Conservation (phyloP, 2,329 filamentous ascomycete species). For the Paramyrothecium sp. region DNA sequence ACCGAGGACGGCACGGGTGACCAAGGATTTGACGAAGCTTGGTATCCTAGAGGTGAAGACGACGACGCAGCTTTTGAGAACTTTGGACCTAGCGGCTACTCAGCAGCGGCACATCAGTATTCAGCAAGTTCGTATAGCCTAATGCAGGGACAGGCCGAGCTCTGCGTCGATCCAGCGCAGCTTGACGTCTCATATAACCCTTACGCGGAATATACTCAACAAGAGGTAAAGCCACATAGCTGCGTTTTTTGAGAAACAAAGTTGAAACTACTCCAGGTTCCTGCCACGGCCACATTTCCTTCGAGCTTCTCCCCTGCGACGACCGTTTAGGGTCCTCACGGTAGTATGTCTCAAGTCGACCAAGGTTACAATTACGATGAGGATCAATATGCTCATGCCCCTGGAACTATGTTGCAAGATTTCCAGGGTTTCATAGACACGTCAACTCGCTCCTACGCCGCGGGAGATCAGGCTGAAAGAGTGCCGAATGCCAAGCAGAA, state of each 20-base stretch:
- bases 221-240: neutral
- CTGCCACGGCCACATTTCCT: neutral
- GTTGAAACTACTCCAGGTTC: neutral
- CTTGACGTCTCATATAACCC: neutral
- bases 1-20: too few species aligned
- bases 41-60: too few species aligned
- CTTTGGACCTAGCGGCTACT: neutral
- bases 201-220: neutral
- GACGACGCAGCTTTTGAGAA: neutral
- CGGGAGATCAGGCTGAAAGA: neutral
- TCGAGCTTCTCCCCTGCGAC: neutral
- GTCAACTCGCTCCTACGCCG: neutral
- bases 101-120: neutral
- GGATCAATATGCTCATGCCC: slow-evolving; percentile 29
- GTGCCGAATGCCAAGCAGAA: neutral
- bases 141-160: neutral
- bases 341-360: neutral
- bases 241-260: neutral
- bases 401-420: neutral
- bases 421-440: neutral
- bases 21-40: too few species aligned
- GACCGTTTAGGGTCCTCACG: neutral
- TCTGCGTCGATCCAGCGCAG: neutral
- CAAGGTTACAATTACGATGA: slow-evolving; percentile 7
- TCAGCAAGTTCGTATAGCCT: neutral